Conservation (phyloP, 2,329 filamentous ascomycete genomes). For the Pseudogymnoascus sp. region DNA sequence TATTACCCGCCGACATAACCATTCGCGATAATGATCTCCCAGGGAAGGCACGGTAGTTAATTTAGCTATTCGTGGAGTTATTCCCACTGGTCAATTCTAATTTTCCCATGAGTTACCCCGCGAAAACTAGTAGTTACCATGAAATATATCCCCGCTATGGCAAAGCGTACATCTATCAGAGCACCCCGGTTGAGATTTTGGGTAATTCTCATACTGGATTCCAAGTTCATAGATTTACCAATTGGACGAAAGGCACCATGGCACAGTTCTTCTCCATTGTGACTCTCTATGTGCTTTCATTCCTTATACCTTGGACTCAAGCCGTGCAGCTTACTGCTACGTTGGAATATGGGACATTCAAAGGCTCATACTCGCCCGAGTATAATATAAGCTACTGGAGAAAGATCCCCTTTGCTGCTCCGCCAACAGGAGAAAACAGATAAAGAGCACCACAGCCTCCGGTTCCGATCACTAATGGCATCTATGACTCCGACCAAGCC, state of each 20-base stretch:
- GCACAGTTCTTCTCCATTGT: background rate
- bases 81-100: constrained; percentile 1
- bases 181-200: background rate
- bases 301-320: background rate
- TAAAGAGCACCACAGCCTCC: constrained; percentile 56
- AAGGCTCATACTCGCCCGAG: constrained; percentile 41
- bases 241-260: background rate
- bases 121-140: background rate
- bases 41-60: background rate
- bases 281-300: background rate
- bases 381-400: constrained; percentile 55
- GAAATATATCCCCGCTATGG: background rate
- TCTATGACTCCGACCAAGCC: constrained; percentile 46
- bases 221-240: background rate
- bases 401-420: constrained; percentile 54
- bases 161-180: background rate
- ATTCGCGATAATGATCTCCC: constrained; percentile 12
- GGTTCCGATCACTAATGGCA: constrained; percentile 37
- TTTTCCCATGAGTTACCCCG: constrained; percentile 2
- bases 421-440: constrained; percentile 49
- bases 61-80: constrained; percentile 2
- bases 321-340: constrained; percentile 29
- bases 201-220: background rate
- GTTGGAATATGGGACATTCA: constrained; percentile 45
- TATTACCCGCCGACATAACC: background rate